Percentiles rank a stretch among this genome's conserved stretches.
These are phyloP conservation scores for Chaetomiaceae sp. DNA, from an alignment of 2,329 filamentous ascomycete species.

Conservation along the genomic window DNA sequence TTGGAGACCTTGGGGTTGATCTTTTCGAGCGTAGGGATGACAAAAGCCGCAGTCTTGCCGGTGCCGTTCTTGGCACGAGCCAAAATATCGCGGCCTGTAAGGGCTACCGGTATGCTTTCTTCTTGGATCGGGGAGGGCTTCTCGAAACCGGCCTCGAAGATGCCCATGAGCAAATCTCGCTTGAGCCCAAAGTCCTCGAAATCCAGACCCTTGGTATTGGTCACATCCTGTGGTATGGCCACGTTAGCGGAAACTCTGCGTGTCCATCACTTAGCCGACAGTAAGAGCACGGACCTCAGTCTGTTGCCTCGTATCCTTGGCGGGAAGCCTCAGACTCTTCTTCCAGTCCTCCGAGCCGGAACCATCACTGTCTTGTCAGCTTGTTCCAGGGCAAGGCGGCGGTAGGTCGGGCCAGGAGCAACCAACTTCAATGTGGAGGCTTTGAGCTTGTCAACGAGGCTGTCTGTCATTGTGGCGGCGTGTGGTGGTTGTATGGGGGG, in stretches of 20 bases:
- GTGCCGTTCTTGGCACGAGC: slow-evolving; percentile 98
- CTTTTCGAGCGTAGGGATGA: slow-evolving; percentile 89
- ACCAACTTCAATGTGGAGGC: slow-evolving; percentile 40
- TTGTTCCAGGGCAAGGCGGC: slow-evolving; percentile 22
- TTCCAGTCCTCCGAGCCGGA: slow-evolving; percentile 63
- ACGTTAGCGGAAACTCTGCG: neutral
- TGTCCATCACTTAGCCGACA: neutral
- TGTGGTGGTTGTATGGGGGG: neutral
- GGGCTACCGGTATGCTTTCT: slow-evolving; percentile 93
- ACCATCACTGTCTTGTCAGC: slow-evolving; percentile 42
- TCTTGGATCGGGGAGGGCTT: slow-evolving; percentile 99
- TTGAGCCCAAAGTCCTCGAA: slow-evolving; percentile 97
- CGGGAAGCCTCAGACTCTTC: slow-evolving; percentile 62
- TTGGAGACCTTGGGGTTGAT: slow-evolving; percentile 96
- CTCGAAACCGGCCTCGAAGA: slow-evolving; percentile 98
- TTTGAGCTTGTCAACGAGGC: slow-evolving; percentile 48
- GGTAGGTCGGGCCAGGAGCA: slow-evolving; percentile 6
- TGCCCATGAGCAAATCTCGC: slow-evolving; percentile 94
- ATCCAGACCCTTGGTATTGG: slow-evolving; percentile 92
- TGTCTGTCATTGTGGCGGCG: slow-evolving; percentile 37
- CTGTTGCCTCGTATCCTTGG: slow-evolving; percentile 70
- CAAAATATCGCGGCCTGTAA: slow-evolving; percentile 91
- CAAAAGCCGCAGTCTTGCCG: slow-evolving; percentile 95
- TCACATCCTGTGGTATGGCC: slow-evolving; percentile 70
- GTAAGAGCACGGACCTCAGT: slow-evolving; percentile 57